Conservation (phyloP, 2,329 filamentous ascomycete genomes). For the Knoxdaviesia capensis region DNA sequence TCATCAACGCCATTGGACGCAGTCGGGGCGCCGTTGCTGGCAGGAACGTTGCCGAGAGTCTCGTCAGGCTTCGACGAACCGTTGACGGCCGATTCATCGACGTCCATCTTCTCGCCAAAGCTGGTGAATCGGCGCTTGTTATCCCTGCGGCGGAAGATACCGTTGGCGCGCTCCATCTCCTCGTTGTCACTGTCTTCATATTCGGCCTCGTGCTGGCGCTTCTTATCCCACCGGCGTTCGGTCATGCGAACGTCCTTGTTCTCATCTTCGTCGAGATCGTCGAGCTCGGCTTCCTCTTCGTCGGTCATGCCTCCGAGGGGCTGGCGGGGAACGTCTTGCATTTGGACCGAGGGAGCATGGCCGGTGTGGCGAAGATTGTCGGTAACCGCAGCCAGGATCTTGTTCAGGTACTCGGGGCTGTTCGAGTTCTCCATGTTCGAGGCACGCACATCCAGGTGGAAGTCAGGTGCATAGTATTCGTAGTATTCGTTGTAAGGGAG, state of each 20-base stretch:
- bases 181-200: conserved; percentile 82
- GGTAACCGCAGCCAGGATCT: conserved; percentile 61
- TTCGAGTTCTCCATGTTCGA: conserved; percentile 87
- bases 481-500: conserved; percentile 96
- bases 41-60: neutral
- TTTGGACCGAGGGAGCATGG: conserved; percentile 75
- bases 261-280: conserved; percentile 62
- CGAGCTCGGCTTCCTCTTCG: conserved; percentile 44
- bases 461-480: conserved; percentile 79
- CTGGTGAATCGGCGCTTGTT: conserved; percentile 31
- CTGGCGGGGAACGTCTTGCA: conserved; percentile 54
- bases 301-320: conserved; percentile 42
- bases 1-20: conserved; percentile 16
- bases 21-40: conserved; percentile 14
- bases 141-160: conserved; percentile 35
- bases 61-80: neutral
- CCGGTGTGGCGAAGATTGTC: conserved; percentile 77
- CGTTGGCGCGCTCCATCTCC: conserved; percentile 54
- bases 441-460: conserved; percentile 73
- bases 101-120: conserved; percentile 18
- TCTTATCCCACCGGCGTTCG: conserved; percentile 65
- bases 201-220: conserved; percentile 56
- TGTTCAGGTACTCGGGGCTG: conserved; percentile 60
- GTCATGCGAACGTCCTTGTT: conserved; percentile 72
- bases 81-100: conserved; percentile 8